Conservation (phyloP, 306 rosid species). For the Erythrophleum fordii region DNA sequence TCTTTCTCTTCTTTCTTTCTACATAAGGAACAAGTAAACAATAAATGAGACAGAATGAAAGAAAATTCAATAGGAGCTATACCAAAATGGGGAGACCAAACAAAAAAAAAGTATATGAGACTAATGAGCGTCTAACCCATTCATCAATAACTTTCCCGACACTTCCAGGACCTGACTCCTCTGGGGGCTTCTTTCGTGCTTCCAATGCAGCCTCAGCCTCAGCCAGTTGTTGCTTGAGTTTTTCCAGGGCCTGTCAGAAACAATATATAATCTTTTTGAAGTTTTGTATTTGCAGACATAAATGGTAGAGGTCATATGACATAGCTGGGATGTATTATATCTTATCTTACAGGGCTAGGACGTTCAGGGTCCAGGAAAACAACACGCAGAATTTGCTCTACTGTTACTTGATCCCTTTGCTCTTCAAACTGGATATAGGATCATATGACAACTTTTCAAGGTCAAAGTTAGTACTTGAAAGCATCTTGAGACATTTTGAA, state of each 20-base stretch:
- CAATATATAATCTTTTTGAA: background rate
- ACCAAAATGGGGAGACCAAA: background rate
- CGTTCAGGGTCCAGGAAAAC: constrained; percentile 86
- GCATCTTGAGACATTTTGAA: background rate
- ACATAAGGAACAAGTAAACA: constrained; percentile 37
- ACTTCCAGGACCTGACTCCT: constrained; percentile 73
- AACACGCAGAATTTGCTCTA: constrained; percentile 91
- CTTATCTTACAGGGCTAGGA: constrained; percentile 68
- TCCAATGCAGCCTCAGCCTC: constrained; percentile 91
- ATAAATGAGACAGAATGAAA: constrained; percentile 11
- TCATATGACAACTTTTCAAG: constrained; percentile 15
- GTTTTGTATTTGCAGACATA: background rate
- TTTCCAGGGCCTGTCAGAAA: constrained; percentile 73
- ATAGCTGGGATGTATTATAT: background rate
- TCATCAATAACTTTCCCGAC: constrained; percentile 93
- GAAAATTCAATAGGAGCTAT: constrained; percentile 10
- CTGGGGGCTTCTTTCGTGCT: constrained; percentile 75
- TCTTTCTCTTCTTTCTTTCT: constrained; percentile 99
- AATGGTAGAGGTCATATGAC: constrained; percentile 3
- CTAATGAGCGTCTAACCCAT: constrained; percentile 74
- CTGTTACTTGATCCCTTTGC: constrained; percentile 86
- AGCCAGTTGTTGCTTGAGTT: constrained; percentile 81
- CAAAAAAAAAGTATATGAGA: background rate
- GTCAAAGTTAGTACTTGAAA: constrained; percentile 32
- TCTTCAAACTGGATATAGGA: constrained; percentile 77